These are phyloP conservation scores for Turnera subulata DNA, from an alignment of 345 rosid species.

Conservation along the genomic window DNA sequence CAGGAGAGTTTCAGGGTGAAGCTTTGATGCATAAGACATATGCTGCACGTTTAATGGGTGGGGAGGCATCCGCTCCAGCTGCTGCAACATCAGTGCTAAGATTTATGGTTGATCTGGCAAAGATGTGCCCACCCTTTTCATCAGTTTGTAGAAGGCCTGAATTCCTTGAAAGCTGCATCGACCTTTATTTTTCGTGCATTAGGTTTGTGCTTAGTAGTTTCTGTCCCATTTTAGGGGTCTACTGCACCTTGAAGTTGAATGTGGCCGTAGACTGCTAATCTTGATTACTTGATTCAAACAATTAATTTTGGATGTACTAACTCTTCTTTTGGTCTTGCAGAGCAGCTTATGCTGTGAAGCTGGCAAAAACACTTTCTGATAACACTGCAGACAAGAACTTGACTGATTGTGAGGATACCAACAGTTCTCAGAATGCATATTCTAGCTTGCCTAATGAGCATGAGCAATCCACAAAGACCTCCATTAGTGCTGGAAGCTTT, in stretches of 20 bases:
- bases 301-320: background rate
- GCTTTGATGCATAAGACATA: conserved; percentile 99
- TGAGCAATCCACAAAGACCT: conserved; percentile 75
- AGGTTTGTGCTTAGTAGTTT: conserved; percentile 55
- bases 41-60: conserved; percentile 98
- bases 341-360: conserved; percentile 84
- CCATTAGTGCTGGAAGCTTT: conserved; percentile 84
- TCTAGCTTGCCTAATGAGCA: conserved; percentile 85
- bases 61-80: conserved; percentile 99
- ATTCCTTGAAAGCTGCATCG: conserved; percentile 85
- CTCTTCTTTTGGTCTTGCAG: conserved; percentile 37
- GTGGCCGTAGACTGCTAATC: background rate
- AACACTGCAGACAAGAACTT: conserved; percentile 73
- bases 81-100: conserved; percentile 94
- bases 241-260: background rate
- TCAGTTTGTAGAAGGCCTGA: conserved; percentile 90
- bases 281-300: conserved; percentile 7
- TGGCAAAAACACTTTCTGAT: conserved; percentile 72
- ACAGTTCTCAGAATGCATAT: conserved; percentile 72
- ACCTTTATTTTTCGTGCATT: conserved; percentile 91
- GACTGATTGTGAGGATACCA: conserved; percentile 70
- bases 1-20: conserved; percentile 99
- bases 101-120: conserved; percentile 99
- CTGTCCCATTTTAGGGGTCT: conserved; percentile 6
- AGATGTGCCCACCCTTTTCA: conserved; percentile 94